phyloP scores from a whole-genome alignment of 192 early-diverging fungal genomes.

The Kickxella alabastrina region DNA sequence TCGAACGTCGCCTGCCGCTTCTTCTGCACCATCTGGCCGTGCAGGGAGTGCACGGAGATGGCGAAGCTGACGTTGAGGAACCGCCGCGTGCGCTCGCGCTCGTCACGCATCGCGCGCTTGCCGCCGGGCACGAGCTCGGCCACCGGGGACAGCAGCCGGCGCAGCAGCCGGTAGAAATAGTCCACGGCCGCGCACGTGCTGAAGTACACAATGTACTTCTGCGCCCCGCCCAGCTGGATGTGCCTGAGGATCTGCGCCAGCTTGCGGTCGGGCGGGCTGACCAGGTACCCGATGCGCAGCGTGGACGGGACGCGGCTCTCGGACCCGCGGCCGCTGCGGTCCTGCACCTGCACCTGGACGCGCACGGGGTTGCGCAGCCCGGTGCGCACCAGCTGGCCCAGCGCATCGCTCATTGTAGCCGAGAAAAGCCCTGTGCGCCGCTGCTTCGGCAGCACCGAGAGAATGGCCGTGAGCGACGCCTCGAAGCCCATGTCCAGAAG shows the following conservation, averaged over 20 bases:
- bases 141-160: slow-evolving; percentile 26
- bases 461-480: slow-evolving; percentile 71
- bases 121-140: slow-evolving; percentile 33
- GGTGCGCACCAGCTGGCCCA: slow-evolving; percentile 75
- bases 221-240: slow-evolving; percentile 54
- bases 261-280: slow-evolving; percentile 80
- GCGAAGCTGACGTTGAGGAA: slow-evolving; percentile 8
- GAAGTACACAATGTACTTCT: slow-evolving; percentile 93
- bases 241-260: slow-evolving; percentile 67
- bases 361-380: slow-evolving; percentile 90
- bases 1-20: slow-evolving; percentile 77
- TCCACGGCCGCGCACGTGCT: slow-evolving; percentile 95
- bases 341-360: slow-evolving; percentile 86
- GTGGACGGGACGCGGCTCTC: slow-evolving; percentile 41
- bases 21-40: slow-evolving; percentile 92
- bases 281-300: slow-evolving; percentile 67
- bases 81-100: slow-evolving; percentile 16
- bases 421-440: slow-evolving; percentile 94
- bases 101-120: slow-evolving; percentile 19
- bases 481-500: slow-evolving; percentile 94
- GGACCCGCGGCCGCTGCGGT: slow-evolving; percentile 9
- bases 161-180: slow-evolving; percentile 76
- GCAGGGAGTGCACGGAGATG: slow-evolving; percentile 61
- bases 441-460: slow-evolving; percentile 82
- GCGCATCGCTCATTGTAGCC: slow-evolving; percentile 91